A percentile compares a stretch with the other conserved stretches of the same genome.
Evolutionary conservation across 805 yeast genomes (phyloP).

Genomic region (Metschnikowia proteae): DNA sequence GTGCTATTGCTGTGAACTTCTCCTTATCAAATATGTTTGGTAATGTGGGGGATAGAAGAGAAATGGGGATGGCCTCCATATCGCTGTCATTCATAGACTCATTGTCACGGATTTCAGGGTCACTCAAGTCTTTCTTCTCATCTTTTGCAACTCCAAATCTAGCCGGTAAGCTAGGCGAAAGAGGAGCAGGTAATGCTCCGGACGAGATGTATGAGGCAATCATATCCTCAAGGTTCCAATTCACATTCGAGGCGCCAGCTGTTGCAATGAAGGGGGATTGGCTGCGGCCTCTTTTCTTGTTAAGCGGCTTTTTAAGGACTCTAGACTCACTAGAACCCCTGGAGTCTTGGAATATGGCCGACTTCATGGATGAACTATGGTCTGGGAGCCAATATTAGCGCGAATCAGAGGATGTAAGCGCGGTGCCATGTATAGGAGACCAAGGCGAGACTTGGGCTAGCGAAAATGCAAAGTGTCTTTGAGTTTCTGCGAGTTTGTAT

Average conservation of each 20-base stretch:
- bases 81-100: slow-evolving; percentile 15
- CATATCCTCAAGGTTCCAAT: slow-evolving; percentile 41
- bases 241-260: slow-evolving; percentile 5
- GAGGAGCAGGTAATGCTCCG: slow-evolving; percentile 34
- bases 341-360: slow-evolving; percentile 19
- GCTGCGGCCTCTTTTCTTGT: slow-evolving; percentile 10
- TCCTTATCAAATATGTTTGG: slow-evolving; percentile 25
- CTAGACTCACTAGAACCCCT: slow-evolving; percentile 9
- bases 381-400: background rate
- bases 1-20: slow-evolving; percentile 6
- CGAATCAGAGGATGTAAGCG: background rate
- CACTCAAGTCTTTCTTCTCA: background rate
- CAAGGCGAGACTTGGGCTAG: background rate
- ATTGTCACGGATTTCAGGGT: slow-evolving; percentile 6
- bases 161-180: slow-evolving; percentile 39
- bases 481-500: too few relatives aligned
- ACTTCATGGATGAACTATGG: slow-evolving; percentile 13
- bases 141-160: slow-evolving; percentile 7
- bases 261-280: slow-evolving; percentile 13
- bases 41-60: slow-evolving; percentile 33
- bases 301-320: slow-evolving; percentile 8
- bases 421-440: background rate
- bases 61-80: slow-evolving; percentile 28
- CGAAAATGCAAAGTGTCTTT: background rate
- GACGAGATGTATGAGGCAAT: slow-evolving; percentile 29